A percentile compares a stretch with the other conserved stretches of the same genome.
phyloP scores from a whole-genome alignment of 345 rosid species.

The Lepidium aucheri region DNA sequence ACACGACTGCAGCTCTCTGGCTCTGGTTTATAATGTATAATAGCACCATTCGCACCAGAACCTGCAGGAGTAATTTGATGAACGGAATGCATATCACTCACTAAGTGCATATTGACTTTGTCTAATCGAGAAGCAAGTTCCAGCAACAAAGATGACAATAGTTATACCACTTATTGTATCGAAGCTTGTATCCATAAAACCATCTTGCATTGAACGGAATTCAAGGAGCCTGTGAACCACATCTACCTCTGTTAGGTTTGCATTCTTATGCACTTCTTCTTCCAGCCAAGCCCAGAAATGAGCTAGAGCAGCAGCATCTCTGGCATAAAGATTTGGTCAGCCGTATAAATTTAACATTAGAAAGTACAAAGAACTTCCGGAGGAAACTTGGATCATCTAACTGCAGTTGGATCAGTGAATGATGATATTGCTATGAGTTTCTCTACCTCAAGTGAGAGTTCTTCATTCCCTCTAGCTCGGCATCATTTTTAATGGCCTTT shows the following conservation, averaged over 20 bases:
- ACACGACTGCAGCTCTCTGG: slow-evolving; percentile 72
- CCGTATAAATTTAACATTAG: neutral
- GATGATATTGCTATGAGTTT: neutral
- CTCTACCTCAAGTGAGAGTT: slow-evolving; percentile 77
- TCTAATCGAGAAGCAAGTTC: slow-evolving; percentile 1
- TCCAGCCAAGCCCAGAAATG: slow-evolving; percentile 95
- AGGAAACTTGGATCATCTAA: neutral
- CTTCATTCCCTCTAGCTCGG: slow-evolving; percentile 83
- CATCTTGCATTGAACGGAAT: slow-evolving; percentile 74
- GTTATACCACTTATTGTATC: slow-evolving; percentile 89
- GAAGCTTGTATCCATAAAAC: slow-evolving; percentile 89
- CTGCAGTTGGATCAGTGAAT: neutral
- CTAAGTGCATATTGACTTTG: neutral
- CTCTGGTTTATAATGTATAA: slow-evolving; percentile 91
- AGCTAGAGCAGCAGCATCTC: slow-evolving; percentile 94
- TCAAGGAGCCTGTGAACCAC: slow-evolving; percentile 79
- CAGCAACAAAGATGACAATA: slow-evolving; percentile 5
- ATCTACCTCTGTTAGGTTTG: slow-evolving; percentile 75
- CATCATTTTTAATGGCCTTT: slow-evolving; percentile 78
- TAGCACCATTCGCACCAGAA: slow-evolving; percentile 94
- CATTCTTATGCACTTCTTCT: slow-evolving; percentile 54
- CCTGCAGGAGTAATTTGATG: slow-evolving; percentile 36
- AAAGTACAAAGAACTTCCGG: neutral
- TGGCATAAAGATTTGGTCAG: slow-evolving; percentile 24
- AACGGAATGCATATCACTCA: neutral